Evolutionary conservation across 441 rosid genomes (phyloP), one percentile per base, ranked within the genome.

Genomic region (Gossypium laxum): DNA sequence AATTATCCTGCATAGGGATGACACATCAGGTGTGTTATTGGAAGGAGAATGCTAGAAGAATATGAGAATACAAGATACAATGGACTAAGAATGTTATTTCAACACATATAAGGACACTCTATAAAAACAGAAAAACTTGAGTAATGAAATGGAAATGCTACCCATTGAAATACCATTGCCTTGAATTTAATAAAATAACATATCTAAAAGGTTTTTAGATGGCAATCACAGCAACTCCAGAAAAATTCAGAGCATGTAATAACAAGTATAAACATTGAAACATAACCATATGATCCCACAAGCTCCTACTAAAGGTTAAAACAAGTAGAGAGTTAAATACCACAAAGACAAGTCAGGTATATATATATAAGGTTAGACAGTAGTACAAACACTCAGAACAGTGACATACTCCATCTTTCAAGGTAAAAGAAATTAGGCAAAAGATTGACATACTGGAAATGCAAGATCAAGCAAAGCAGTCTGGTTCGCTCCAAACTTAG

Each of bases 401-500:
- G 19, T 66, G 2, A 41, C 21, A 63, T n/a, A 28, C 28, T 15
- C 14, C 4, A 70, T 57, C 66, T 57, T 58, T 14, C 66, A 70
- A 24, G 66, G 66, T 2, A 41, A 15, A 32, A 24, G 22, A 57
- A 32, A 73, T 48, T 65, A 22, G 69, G 21, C 18, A 65, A 65
- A 65, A 22, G 15, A 38, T 74, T 47, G 72, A 65, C 85, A 70
- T 89, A 95, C 99, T 82, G 96, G 96, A 76, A 95, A 91, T 28
- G 98, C 94, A 62, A 95, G 85, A 78, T 95, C 99, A 67, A 95
- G 85, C 60, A 95, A 77, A 50, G 99, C 93, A n/a, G 99, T 91
- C 76, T 90, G 96, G 79, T 87, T 95, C 86, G 97, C 81, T 41
- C 96, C 96, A 82, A 95, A 87, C 83, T 95, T 95, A 2, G 99